These are phyloP conservation scores for Talaromyces sp. DNA, from an alignment of 2,329 filamentous ascomycete species.

Conservation along the genomic window DNA sequence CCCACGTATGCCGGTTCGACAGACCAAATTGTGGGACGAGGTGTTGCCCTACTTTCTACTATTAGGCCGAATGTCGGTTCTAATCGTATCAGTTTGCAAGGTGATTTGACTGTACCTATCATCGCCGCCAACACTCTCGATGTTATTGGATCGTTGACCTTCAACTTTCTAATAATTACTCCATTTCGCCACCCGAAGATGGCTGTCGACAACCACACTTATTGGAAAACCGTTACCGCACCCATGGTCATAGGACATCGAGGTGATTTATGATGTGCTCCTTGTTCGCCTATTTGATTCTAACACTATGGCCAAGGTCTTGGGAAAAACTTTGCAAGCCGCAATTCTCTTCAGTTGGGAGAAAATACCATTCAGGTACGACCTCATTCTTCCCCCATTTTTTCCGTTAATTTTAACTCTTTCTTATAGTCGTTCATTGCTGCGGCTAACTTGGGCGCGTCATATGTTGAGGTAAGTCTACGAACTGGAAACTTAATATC, in stretches of 20 bases:
- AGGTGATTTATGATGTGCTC: slow-evolving; percentile 27
- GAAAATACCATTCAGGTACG: slow-evolving; percentile 76
- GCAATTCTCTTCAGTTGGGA: slow-evolving; percentile 84
- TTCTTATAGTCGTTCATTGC: slow-evolving; percentile 74
- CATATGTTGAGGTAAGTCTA: slow-evolving; percentile 56
- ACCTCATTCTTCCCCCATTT: neutral
- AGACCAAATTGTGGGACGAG: slow-evolving; percentile 81
- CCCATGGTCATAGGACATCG: slow-evolving; percentile 76
- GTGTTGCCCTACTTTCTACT: slow-evolving; percentile 79
- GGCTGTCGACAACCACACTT: slow-evolving; percentile 78
- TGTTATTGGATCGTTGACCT: slow-evolving; percentile 90
- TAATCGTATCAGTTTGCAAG: slow-evolving; percentile 86
- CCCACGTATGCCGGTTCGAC: slow-evolving; percentile 83
- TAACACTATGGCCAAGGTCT: slow-evolving; percentile 60
- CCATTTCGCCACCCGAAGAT: slow-evolving; percentile 93
- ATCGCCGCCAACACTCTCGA: slow-evolving; percentile 76
- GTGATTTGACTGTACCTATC: slow-evolving; percentile 87
- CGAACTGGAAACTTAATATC: neutral
- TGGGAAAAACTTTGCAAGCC: slow-evolving; percentile 81
- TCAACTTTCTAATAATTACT: slow-evolving; percentile 93
- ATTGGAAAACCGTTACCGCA: slow-evolving; percentile 88
- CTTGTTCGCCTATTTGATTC: slow-evolving; percentile 6
- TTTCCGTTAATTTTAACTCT: slow-evolving; percentile 11
- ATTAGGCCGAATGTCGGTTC: slow-evolving; percentile 77
- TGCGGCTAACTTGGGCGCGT: slow-evolving; percentile 82